Conservation (phyloP, 768 basidiomycete genomes). For the Pisolithus tinctorius region DNA sequence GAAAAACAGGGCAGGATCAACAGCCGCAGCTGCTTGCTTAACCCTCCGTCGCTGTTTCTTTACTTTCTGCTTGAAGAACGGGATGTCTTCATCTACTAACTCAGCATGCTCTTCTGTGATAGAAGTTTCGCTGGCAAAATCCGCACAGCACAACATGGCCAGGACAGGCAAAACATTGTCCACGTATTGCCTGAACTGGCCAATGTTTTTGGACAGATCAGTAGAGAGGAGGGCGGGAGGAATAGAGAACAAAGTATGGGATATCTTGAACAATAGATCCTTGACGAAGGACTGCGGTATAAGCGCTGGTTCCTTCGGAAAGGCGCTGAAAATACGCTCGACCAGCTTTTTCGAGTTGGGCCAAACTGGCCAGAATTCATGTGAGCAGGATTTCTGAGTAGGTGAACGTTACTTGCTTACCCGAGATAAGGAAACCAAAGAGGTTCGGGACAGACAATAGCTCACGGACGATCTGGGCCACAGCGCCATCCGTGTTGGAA, state of each 20-base stretch:
- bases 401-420: constrained; percentile 6
- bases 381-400: neutral
- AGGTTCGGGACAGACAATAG: constrained; percentile 20
- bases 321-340: constrained; percentile 27
- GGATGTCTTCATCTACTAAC: constrained; percentile 2
- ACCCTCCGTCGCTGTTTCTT: constrained; percentile 18
- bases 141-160: constrained; percentile 9
- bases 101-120: neutral
- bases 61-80: constrained; percentile 19
- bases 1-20: constrained; percentile 26
- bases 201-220: constrained; percentile 8
- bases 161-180: constrained; percentile 19
- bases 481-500: constrained; percentile 4
- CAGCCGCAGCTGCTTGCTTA: constrained; percentile 2
- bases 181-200: constrained; percentile 15
- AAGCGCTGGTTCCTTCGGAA: constrained; percentile 21
- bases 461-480: constrained; percentile 20
- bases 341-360: constrained; percentile 9
- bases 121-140: constrained; percentile 1
- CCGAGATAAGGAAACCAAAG: constrained; percentile 26
- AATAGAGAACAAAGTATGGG: constrained; percentile 17
- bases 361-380: constrained; percentile 6
- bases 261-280: constrained; percentile 21
- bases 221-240: constrained; percentile 12
- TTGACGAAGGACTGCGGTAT: constrained; percentile 15